Percentiles rank a stretch among this genome's conserved stretches.
These are phyloP conservation scores for Colletotrichum sublineola DNA, from an alignment of 2,329 filamentous ascomycete species.

Conservation along the genomic window DNA sequence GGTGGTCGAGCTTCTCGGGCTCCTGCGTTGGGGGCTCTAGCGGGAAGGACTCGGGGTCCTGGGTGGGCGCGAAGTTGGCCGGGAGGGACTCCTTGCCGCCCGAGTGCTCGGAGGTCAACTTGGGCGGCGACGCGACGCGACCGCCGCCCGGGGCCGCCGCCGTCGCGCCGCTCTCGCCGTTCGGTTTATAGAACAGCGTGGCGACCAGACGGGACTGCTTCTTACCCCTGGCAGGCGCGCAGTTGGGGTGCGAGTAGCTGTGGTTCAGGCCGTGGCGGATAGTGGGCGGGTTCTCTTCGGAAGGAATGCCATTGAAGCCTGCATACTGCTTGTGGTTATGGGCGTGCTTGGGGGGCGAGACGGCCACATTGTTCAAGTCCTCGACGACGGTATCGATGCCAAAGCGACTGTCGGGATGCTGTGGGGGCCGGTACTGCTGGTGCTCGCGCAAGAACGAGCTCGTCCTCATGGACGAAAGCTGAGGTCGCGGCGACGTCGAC, in stretches of 20 bases:
- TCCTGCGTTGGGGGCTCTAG: constrained; percentile 70
- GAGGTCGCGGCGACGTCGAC: constrained; percentile 57
- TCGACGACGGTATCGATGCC: constrained; percentile 77
- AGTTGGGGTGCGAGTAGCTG: constrained; percentile 73
- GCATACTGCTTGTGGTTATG: constrained; percentile 53
- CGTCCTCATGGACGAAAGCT: constrained; percentile 68
- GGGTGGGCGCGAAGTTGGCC: constrained; percentile 70
- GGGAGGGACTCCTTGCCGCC: constrained; percentile 59
- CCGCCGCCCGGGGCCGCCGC: constrained; percentile 34
- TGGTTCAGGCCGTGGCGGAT: constrained; percentile 74
- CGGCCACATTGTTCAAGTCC: constrained; percentile 58
- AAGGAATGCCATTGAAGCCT: constrained; percentile 72
- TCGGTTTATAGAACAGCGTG: constrained; percentile 73
- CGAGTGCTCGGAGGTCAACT: constrained; percentile 50
- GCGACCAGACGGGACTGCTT: constrained; percentile 68
- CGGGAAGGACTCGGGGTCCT: constrained; percentile 69
- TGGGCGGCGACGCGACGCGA: constrained; percentile 53
- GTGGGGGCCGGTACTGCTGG: constrained; percentile 72
- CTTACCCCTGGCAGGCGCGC: constrained; percentile 65
- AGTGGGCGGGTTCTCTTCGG: constrained; percentile 68
- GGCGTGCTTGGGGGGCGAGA: constrained; percentile 50
- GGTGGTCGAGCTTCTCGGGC: constrained; percentile 71
- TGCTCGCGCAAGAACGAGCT: constrained; percentile 74
- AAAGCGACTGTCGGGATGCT: constrained; percentile 67
- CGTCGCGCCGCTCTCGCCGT: constrained; percentile 42